Conservation (phyloP, 495 filamentous ascomycete genomes). For the Chaetomidium leptoderma region DNA sequence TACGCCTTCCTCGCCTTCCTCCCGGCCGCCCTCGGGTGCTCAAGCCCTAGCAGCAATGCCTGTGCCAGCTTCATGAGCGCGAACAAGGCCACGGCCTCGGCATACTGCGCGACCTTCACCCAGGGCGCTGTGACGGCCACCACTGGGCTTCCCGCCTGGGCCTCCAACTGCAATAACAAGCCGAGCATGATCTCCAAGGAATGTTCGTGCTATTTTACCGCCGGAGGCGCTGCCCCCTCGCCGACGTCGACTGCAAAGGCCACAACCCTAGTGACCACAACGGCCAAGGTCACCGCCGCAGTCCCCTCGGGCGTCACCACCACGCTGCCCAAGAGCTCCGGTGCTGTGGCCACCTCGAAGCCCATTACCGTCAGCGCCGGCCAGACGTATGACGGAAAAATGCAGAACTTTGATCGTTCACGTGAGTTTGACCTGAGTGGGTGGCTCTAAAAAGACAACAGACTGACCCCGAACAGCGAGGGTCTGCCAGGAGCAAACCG, state of each 20-base stretch:
- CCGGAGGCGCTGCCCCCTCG: neutral
- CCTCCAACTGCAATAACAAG: conserved; percentile 13
- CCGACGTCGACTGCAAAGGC: neutral
- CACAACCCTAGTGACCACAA: conserved; percentile 1
- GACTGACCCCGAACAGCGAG: conserved; percentile 9
- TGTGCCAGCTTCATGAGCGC: conserved; percentile 12
- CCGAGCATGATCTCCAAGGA: conserved; percentile 13
- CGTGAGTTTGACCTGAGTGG: conserved; percentile 8
- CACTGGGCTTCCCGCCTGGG: conserved; percentile 4
- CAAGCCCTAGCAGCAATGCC: conserved; percentile 4
- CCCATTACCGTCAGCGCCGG: conserved; percentile 36
- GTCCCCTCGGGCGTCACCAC: conserved; percentile 13
- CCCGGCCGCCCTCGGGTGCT: conserved; percentile 11
- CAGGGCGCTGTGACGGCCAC: neutral
- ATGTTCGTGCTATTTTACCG: conserved; percentile 12
- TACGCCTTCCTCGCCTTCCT: conserved; percentile 9
- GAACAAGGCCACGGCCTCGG: conserved; percentile 5
- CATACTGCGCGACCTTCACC: conserved; percentile 15
- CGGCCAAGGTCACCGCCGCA: neutral
- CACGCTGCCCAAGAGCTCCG: conserved; percentile 23
- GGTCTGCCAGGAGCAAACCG: conserved; percentile 40
- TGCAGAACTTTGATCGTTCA: conserved; percentile 45
- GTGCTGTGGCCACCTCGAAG: conserved; percentile 20
- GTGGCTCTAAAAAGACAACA: neutral
- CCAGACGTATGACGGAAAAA: conserved; percentile 43